These are phyloP conservation scores for Catunica adiposa DNA, from an alignment of 2,329 filamentous ascomycete species.

Conservation along the genomic window DNA sequence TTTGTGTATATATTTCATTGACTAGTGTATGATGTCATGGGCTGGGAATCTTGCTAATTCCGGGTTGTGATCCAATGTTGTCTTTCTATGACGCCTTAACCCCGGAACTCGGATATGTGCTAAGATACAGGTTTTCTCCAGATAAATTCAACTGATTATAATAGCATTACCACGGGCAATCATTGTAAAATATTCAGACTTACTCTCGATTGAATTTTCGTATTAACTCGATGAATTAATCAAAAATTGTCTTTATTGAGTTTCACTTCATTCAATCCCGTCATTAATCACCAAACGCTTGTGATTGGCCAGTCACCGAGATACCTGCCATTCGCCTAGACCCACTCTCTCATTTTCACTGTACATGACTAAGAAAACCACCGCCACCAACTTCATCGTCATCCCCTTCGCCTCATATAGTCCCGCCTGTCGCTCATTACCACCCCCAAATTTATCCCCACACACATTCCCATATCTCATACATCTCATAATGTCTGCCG, in stretches of 20 bases:
- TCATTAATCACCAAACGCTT: background rate
- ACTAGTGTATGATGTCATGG: no score
- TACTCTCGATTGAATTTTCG: no score
- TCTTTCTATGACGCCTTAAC: no score
- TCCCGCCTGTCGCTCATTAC: background rate
- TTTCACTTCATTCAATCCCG: no score
- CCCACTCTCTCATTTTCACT: background rate
- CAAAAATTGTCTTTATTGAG: no score
- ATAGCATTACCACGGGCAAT: no score
- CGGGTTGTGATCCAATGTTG: no score
- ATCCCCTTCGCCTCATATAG: background rate
- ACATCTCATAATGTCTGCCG: conserved; percentile 23
- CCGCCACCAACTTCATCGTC: background rate
- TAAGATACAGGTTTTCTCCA: no score
- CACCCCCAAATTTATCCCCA: no score
- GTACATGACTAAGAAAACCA: background rate
- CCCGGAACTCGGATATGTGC: no score
- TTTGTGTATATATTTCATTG: background rate
- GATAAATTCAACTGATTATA: background rate
- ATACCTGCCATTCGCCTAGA: background rate
- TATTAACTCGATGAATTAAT: no score
- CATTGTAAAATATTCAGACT: no score
- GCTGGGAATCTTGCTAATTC: background rate
- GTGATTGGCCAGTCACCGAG: conserved; percentile 1
- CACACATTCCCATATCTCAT: conserved; percentile 10